Base-by-base conservation (phyloP, 352 stramenopile genomes). In the Globisporangium nagaii region DNA sequence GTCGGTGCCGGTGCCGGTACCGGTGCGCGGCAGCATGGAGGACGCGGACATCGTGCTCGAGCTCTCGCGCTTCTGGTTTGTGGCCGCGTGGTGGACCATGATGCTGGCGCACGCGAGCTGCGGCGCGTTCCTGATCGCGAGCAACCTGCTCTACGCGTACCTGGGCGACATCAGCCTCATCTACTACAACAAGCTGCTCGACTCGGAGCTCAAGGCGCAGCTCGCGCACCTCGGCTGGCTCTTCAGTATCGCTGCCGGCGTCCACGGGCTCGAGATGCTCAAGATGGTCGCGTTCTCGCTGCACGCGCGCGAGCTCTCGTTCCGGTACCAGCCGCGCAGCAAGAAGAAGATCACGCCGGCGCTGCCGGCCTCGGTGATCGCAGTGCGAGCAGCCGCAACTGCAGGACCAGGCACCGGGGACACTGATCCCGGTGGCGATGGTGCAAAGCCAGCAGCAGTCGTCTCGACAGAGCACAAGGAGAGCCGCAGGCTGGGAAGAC, bases 121-220 rank as follows among this genome's bases (percentile, higher is more conserved):
- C 31, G 62, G 53, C 1, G 58, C 53, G n/a, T 70, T 71, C 24
- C 44, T 69, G 39, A 60, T 59, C 43, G 53, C 63, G 11, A 68
- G 39, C n/a, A 71, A 65, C 13, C 15, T 60, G 9, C 40, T 75
- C 28, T 73, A 73, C 34, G 39, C 53, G 8, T 75, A 72, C 42
- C 28, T 73, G 13, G 61, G 56, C 6, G 43, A 53, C 32, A 44
- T 68, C 42, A 48, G 57, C 22, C 62, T 75, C 30, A 63, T 75
- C 25, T 73, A 75, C 56, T 75, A 71, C 61, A 72, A 73, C 67
- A 75, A 73, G 37, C 61, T 75, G n/a, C 54, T 75, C 2, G 60
- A 39, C n/a, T 70, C 67, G 15, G 58, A 49, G 30, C 64, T 75
- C 4, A 42, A 43, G 12, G 45, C 58, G 1, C 27, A 64, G 35